Evolutionary conservation across 768 basidiomycete species (phyloP).

Genomic region (Coprinopsis sp.): DNA sequence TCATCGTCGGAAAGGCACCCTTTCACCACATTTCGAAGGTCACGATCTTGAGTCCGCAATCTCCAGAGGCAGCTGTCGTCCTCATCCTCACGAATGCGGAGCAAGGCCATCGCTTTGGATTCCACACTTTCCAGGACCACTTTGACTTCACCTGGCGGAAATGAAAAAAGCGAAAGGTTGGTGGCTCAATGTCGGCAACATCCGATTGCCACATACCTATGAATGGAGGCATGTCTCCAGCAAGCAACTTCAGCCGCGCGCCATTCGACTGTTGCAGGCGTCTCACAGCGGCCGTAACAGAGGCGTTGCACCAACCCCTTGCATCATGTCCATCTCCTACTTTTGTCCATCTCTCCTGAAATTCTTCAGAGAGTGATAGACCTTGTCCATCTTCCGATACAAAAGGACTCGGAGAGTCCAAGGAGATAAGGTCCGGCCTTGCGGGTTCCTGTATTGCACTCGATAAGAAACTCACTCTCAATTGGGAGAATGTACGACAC

Average conservation of each 20-base stretch:
- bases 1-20: slow-evolving; percentile 24
- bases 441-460: slow-evolving; percentile 22
- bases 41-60: slow-evolving; percentile 47
- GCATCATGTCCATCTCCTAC: slow-evolving; percentile 36
- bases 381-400: slow-evolving; percentile 22
- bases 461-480: slow-evolving; percentile 4
- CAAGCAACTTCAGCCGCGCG: slow-evolving; percentile 44
- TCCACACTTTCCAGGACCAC: slow-evolving; percentile 28
- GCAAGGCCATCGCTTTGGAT: slow-evolving; percentile 26
- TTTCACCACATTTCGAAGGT: slow-evolving; percentile 42
- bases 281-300: slow-evolving; percentile 50
- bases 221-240: slow-evolving; percentile 55
- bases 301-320: slow-evolving; percentile 67
- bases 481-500: slow-evolving; percentile 8
- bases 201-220: slow-evolving; percentile 38
- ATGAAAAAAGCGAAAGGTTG: slow-evolving; percentile 14
- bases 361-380: slow-evolving; percentile 30
- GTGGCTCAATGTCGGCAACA: slow-evolving; percentile 6
- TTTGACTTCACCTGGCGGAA: slow-evolving; percentile 58
- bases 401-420: slow-evolving; percentile 76
- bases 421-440: slow-evolving; percentile 58
- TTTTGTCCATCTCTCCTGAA: slow-evolving; percentile 55
- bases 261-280: slow-evolving; percentile 44
- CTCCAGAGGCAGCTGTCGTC: slow-evolving; percentile 74
- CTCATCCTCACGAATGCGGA: slow-evolving; percentile 59